A percentile compares a stretch with the other conserved stretches of the same genome.
These are phyloP conservation scores for Krasilnikovozyma curviuscula DNA, from an alignment of 768 basidiomycete species.

Conservation along the genomic window DNA sequence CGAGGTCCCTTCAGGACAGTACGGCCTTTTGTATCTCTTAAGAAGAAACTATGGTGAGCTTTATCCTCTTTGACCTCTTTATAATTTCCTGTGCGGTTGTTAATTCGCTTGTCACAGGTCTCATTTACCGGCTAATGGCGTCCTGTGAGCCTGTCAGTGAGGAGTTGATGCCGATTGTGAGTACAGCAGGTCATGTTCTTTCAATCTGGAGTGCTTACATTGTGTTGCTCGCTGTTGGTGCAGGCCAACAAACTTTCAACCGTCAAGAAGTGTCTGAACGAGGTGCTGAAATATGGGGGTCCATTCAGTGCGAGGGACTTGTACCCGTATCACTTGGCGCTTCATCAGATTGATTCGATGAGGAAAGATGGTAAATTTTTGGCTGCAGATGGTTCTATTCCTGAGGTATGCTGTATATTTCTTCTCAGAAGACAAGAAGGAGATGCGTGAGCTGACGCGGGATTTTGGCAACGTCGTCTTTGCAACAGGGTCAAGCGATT, in stretches of 20 bases:
- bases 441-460: no score
- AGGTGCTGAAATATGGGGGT: constrained; percentile 85
- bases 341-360: constrained; percentile 80
- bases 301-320: constrained; percentile 79
- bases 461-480: no score
- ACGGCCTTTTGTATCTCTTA: constrained; percentile 9
- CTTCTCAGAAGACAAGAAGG: no score
- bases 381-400: constrained; percentile 65
- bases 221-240: background rate
- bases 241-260: constrained; percentile 93
- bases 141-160: constrained; percentile 95
- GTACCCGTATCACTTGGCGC: constrained; percentile 40
- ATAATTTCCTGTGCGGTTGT: no score
- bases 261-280: constrained; percentile 89
- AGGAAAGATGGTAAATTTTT: constrained; percentile 86
- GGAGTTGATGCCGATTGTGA: constrained; percentile 86
- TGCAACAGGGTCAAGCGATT: constrained; percentile 87
- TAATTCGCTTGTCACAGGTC: constrained; percentile 96
- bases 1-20: constrained; percentile 38
- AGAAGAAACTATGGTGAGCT: no score
- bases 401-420: no score
- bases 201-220: background rate
- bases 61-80: no score
- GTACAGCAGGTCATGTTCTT: constrained; percentile 18
- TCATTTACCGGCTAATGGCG: constrained; percentile 80